These are phyloP conservation scores for Scedosporium apiospermum DNA, from an alignment of 2,329 filamentous ascomycete species.

Conservation along the genomic window DNA sequence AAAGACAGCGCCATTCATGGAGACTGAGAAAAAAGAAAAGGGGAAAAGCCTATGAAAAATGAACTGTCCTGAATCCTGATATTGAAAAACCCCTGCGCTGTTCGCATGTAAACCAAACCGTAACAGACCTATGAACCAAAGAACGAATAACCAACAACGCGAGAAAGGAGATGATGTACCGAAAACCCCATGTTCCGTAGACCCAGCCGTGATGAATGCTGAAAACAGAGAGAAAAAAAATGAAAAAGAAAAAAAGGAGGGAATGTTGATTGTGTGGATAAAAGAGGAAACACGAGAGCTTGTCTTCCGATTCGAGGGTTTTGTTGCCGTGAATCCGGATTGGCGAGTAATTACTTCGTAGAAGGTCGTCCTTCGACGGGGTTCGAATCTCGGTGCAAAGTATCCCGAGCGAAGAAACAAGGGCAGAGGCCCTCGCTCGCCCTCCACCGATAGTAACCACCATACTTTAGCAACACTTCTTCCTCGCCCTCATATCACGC, in stretches of 20 bases:
- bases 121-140: background rate
- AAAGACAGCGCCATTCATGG: background rate
- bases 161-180: constrained; percentile 4
- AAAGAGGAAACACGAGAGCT: no score
- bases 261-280: no score
- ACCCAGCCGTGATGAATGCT: constrained; percentile 6
- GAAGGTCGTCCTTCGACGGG: no score
- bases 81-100: background rate
- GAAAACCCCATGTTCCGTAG: background rate
- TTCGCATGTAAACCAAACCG: background rate
- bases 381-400: no score
- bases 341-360: no score
- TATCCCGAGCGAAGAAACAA: no score
- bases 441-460: background rate
- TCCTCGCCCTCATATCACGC: constrained; percentile 13
- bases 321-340: no score
- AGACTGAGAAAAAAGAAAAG: background rate
- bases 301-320: no score
- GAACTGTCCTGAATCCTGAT: background rate
- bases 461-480: constrained; percentile 16
- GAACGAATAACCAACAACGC: constrained; percentile 8
- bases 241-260: constrained; percentile 1
- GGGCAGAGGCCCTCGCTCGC: no score
- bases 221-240: constrained; percentile 6
- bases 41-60: background rate